These are phyloP conservation scores for Solanum pinnatisectum DNA, from an alignment of 257 asterid species.

Conservation along the genomic window DNA sequence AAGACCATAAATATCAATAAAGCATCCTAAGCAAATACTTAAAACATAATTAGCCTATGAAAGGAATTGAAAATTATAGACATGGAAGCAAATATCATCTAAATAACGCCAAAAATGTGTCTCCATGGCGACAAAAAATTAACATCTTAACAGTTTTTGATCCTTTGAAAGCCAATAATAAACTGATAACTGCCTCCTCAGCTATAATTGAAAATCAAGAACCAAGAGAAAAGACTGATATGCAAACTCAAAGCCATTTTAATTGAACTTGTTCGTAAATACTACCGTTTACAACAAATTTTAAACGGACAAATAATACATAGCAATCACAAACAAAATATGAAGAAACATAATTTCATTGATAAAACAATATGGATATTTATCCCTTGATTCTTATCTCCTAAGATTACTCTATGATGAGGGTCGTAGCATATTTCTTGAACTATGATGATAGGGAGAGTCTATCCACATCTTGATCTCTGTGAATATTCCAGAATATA, in stretches of 20 bases:
- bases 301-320: background rate
- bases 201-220: background rate
- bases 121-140: background rate
- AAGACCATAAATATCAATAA: constrained; percentile 4
- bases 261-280: background rate
- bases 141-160: background rate
- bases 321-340: background rate
- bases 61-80: background rate
- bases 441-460: background rate
- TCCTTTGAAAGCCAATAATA: background rate
- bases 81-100: background rate
- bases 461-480: background rate
- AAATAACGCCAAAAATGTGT: background rate
- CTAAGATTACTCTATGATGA: background rate
- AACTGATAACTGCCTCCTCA: background rate
- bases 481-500: background rate
- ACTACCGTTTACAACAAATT: background rate
- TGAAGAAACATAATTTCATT: background rate
- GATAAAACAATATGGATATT: background rate
- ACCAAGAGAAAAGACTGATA: background rate
- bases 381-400: background rate
- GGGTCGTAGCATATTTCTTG: background rate
- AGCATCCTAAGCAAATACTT: background rate
- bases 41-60: background rate
- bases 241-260: background rate